These are phyloP conservation scores for Glycine latifolia DNA, from an alignment of 306 rosid species.

Conservation along the genomic window DNA sequence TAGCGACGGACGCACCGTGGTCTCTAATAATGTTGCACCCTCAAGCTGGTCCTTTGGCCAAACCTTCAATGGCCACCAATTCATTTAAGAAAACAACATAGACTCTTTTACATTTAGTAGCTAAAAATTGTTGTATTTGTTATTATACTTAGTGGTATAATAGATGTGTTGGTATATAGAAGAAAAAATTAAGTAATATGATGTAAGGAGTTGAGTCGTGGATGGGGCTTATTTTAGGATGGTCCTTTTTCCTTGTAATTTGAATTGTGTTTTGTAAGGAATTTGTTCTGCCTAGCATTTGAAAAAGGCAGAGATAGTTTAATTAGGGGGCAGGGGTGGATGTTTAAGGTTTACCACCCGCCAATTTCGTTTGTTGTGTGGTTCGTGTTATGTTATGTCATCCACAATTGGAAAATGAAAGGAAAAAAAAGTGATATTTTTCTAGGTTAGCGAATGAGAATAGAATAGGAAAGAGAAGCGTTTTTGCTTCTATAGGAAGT, in stretches of 20 bases:
- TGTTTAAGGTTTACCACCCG: constrained; percentile 54
- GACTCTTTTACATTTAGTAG: too few relatives aligned
- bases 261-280: constrained; percentile 31
- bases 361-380: constrained; percentile 27
- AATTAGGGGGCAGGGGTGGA: constrained; percentile 42
- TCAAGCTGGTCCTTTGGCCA: constrained; percentile 80
- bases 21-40: constrained; percentile 64
- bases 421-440: background rate
- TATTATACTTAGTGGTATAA: too few relatives aligned
- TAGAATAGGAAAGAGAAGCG: background rate
- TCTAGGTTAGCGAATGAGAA: background rate
- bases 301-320: too few relatives aligned
- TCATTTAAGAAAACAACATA: constrained; percentile 16
- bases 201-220: constrained; percentile 37
- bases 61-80: constrained; percentile 68
- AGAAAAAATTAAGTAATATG: too few relatives aligned
- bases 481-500: constrained; percentile 28
- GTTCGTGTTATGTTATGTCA: background rate
- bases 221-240: constrained; percentile 53
- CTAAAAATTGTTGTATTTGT: too few relatives aligned
- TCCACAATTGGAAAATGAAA: background rate
- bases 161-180: too few relatives aligned
- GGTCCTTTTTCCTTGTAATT: constrained; percentile 46
- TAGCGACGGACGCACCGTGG: constrained; percentile 67
- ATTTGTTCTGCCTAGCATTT: background rate